A percentile compares a stretch with the other conserved stretches of the same genome.
Evolutionary conservation across 2,329 filamentous ascomycete species (phyloP).

Genomic region (Aspergillus caelatus): DNA sequence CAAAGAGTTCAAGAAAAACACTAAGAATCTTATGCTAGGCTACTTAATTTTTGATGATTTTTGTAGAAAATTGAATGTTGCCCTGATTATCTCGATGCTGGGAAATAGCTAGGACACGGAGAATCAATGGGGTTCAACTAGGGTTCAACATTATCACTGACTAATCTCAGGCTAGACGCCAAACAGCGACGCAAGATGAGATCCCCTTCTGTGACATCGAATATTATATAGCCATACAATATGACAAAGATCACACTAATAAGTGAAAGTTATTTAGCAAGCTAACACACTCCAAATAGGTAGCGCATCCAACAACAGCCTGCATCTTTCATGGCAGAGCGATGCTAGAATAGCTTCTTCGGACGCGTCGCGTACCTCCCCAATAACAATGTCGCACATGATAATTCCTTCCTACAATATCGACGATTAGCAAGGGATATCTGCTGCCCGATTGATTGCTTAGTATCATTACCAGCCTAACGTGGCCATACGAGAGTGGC

Average conservation of each 20-base stretch:
- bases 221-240: not conserved
- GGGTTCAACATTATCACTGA: not conserved
- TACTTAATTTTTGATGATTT: not conserved
- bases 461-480: not conserved
- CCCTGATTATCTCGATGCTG: not conserved
- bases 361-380: not conserved
- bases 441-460: not conserved
- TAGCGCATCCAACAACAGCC: not conserved
- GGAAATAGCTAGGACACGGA: not conserved
- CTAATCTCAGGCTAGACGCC: not conserved
- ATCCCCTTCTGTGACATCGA: not conserved
- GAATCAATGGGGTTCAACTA: not conserved
- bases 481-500: not conserved
- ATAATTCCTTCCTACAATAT: not conserved
- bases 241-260: not conserved
- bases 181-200: not conserved
- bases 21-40: accelerated
- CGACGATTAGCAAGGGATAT: not conserved
- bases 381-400: not conserved
- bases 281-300: not conserved
- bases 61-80: not conserved
- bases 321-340: not conserved
- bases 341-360: not conserved
- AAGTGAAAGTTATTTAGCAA: not conserved
- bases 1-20: not conserved